Evolutionary conservation across 495 filamentous ascomycete genomes (phyloP), one percentile per base, ranked within the genome.

Genomic region (Tuber borchii): DNA sequence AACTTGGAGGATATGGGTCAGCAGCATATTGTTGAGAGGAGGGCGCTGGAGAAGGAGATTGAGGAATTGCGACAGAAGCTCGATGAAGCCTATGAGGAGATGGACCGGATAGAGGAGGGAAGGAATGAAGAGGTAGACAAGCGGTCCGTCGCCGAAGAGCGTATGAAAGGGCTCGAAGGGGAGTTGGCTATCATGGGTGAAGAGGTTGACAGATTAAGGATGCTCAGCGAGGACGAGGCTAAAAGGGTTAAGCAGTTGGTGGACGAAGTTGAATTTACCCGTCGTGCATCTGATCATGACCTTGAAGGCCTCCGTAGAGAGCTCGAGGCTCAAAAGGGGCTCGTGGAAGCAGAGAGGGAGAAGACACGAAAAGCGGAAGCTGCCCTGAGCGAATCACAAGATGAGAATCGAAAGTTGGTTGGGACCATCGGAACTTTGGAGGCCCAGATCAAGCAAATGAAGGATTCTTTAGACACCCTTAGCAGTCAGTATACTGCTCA

Each of bases 1-100:
- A 99, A 99, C 81, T 90, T 99, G 83, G 93, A 97, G 80, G 92
- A 94, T 45, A 88, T 93, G 45, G 93, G 97, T 82, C 89, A 90
- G 43, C 95, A 98, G 81, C 97, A 97, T 80, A 87, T 91, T 68
- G 90, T 90, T 73, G 94, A 98, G 83, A 89, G 95, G 39, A 91
- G 90, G 79, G 90, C 88, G 16, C 86, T 97, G 26, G 92, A 97
- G 79, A 85, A 87, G 26, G 93, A 98, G 83, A 88, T 94, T 72
- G 90, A 89, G 73, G 88, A 89, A 42, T 87, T 93, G 73, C 93
- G 91, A 78, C 86, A 89, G 40, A 91, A 90, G 71, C 86, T 93
- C 0, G 96, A 99, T 78, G 93, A 97, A 76, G 85, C 92, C 37
- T 94, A 98, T 83, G 94, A 97, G 77, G 94, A 96, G 79, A 87